Evolutionary conservation across 2,329 filamentous ascomycete genomes (phyloP).

Genomic region (Phoma herbarum): DNA sequence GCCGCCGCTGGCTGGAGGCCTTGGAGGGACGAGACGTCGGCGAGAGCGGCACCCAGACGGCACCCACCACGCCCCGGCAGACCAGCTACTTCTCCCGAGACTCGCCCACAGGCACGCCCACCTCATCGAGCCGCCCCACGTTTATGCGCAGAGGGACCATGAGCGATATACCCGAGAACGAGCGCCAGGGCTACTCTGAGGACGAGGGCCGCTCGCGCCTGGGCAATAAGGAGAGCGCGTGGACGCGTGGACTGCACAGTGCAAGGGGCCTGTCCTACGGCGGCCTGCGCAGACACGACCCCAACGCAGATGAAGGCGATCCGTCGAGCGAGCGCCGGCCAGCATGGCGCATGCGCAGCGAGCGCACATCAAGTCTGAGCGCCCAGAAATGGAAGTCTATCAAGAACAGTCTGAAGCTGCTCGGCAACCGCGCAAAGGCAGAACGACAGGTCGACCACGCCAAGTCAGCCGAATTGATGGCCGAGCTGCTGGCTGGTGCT

Average conservation of each 20-base stretch:
- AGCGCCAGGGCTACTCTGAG: constrained; percentile 59
- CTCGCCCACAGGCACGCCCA: constrained; percentile 47
- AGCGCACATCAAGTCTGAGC: constrained; percentile 58
- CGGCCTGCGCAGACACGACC: constrained; percentile 47
- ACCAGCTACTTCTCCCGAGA: constrained; percentile 62
- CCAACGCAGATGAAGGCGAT: constrained; percentile 41
- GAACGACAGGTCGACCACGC: constrained; percentile 88
- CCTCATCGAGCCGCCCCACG: constrained; percentile 51
- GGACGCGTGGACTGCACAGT: constrained; percentile 57
- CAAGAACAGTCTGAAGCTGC: constrained; percentile 85
- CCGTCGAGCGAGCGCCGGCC: constrained; percentile 51
- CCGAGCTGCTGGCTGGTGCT: constrained; percentile 89
- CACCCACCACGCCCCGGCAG: constrained; percentile 71
- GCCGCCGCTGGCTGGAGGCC: constrained; percentile 62
- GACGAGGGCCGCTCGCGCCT: constrained; percentile 61
- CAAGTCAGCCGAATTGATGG: constrained; percentile 96
- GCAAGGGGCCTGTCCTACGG: constrained; percentile 59
- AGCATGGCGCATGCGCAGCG: constrained; percentile 55
- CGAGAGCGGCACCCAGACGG: constrained; percentile 65
- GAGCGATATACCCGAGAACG: constrained; percentile 58
- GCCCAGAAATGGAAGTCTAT: constrained; percentile 92
- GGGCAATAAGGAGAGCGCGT: constrained; percentile 54
- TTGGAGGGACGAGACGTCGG: constrained; percentile 24
- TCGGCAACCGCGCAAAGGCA: constrained; percentile 79
- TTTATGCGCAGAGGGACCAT: constrained; percentile 63